Conservation (phyloP, 805 yeast species). For the Yueomyces sp. region DNA sequence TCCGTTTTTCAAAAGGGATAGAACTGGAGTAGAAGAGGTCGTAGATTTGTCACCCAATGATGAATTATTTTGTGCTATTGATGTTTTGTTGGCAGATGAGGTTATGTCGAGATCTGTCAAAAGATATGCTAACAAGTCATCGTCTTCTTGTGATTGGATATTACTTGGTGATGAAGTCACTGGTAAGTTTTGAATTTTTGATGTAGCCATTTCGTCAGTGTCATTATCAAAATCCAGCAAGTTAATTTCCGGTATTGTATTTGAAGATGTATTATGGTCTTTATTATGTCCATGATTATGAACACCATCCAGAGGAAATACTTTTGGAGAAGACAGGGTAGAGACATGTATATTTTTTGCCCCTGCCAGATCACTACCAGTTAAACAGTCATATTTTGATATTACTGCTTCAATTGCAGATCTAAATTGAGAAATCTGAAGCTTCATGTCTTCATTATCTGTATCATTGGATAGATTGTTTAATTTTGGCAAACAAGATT, state of each 20-base stretch:
- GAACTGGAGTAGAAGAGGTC: neutral
- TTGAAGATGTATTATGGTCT: slow-evolving; percentile 5
- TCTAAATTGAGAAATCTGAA: slow-evolving; percentile 49
- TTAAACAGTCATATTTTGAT: slow-evolving; percentile 49
- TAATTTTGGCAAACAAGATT: slow-evolving; percentile 71
- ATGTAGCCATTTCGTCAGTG: slow-evolving; percentile 11
- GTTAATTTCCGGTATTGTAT: slow-evolving; percentile 31
- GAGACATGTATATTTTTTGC: slow-evolving; percentile 35
- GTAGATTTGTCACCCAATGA: neutral
- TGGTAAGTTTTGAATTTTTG: neutral
- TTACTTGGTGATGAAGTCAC: neutral
- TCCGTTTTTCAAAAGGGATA: slow-evolving; percentile 20
- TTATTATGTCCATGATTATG: neutral
- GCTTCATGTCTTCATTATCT: slow-evolving; percentile 50
- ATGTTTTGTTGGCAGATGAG: slow-evolving; percentile 8
- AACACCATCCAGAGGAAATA: neutral
- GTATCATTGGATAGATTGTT: slow-evolving; percentile 70
- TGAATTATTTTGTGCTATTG: neutral
- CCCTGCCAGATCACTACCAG: slow-evolving; percentile 43
- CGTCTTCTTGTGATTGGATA: slow-evolving; percentile 3
- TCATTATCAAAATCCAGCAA: slow-evolving; percentile 68
- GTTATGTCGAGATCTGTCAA: slow-evolving; percentile 2
- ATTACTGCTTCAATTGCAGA: slow-evolving; percentile 59
- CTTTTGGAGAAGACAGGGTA: slow-evolving; percentile 5
- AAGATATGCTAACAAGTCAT: slow-evolving; percentile 2